A percentile compares a stretch with the other conserved stretches of the same genome.
These are phyloP conservation scores for Fusarium euwallaceae DNA, from an alignment of 2,329 filamentous ascomycete genomes.

Conservation along the genomic window DNA sequence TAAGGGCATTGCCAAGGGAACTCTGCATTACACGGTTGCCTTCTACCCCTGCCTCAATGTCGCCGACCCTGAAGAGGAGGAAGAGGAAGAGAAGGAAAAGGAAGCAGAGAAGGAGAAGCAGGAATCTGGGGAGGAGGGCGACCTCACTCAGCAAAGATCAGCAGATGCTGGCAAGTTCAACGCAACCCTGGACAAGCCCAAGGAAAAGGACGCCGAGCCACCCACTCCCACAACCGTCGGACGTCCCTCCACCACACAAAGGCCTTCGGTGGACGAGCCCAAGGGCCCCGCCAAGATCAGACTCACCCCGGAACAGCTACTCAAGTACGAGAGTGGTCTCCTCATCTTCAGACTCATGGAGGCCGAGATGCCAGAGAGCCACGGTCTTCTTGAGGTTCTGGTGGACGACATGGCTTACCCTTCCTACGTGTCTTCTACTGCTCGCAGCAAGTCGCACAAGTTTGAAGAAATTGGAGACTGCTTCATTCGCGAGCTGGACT, in stretches of 20 bases:
- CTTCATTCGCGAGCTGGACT: conserved; percentile 96
- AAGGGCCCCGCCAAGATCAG: conserved; percentile 80
- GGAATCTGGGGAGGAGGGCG: conserved; percentile 32
- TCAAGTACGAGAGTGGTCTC: conserved; percentile 89
- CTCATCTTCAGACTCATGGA: conserved; percentile 96
- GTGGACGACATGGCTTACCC: conserved; percentile 97
- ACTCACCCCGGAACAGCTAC: conserved; percentile 83
- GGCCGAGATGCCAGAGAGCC: conserved; percentile 81
- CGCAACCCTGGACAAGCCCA: conserved; percentile 51
- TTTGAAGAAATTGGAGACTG: conserved; percentile 97
- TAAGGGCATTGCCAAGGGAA: conserved; percentile 81
- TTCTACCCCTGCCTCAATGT: conserved; percentile 94
- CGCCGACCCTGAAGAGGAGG: conserved; percentile 89
- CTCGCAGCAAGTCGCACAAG: conserved; percentile 75
- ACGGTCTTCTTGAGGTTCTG: conserved; percentile 85
- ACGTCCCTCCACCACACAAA: conserved; percentile 56
- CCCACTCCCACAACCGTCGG: conserved; percentile 57
- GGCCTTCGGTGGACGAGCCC: conserved; percentile 56
- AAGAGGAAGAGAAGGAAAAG: conserved; percentile 64
- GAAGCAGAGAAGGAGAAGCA: conserved; percentile 38
- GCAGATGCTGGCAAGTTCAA: conserved; percentile 60
- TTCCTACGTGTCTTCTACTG: conserved; percentile 84
- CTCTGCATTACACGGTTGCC: conserved; percentile 82
- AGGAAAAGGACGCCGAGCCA: conserved; percentile 40
- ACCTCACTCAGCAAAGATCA: conserved; percentile 33